Conservation (phyloP, 1,284 basidiomycete species). For the Ceratorhiza oryzae-sativae region DNA sequence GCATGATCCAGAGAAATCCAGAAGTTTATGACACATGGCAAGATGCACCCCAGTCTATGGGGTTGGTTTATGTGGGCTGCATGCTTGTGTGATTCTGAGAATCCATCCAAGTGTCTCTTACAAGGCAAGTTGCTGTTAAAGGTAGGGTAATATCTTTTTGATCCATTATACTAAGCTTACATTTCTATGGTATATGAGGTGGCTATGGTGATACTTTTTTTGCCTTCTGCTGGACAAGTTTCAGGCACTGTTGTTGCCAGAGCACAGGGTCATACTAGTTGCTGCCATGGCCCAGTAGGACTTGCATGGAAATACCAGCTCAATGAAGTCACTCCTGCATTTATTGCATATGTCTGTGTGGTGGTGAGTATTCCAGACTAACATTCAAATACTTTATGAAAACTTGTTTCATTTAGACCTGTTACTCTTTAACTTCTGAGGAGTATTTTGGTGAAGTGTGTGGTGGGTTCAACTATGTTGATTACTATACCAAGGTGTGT, state of each 20-base stretch:
- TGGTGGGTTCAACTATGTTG: background rate
- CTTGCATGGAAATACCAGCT: slow-evolving; percentile 3
- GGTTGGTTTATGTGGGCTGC: too few species aligned
- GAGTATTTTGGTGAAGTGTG: background rate
- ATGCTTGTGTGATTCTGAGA: too few species aligned
- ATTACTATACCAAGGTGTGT: background rate
- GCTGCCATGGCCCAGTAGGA: background rate
- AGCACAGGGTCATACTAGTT: background rate
- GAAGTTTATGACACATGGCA: too few species aligned
- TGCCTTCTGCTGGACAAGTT: too few species aligned
- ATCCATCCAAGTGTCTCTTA: too few species aligned
- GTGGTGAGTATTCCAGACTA: background rate
- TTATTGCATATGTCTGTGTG: background rate
- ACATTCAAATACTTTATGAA: background rate
- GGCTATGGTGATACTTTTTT: too few species aligned
- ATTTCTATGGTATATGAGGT: too few species aligned
- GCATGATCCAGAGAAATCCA: too few species aligned
- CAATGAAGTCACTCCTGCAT: background rate
- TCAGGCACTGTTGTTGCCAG: background rate
- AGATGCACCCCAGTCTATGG: too few species aligned
- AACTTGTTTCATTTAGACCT: background rate
- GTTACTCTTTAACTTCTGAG: background rate
- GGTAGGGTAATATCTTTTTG: too few species aligned
- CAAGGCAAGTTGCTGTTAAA: too few species aligned
- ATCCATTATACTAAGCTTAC: too few species aligned